A percentile compares a stretch with the other conserved stretches of the same genome.
phyloP scores from a whole-genome alignment of 169 alveolate genomes.

The Plasmodium gallinaceum region DNA sequence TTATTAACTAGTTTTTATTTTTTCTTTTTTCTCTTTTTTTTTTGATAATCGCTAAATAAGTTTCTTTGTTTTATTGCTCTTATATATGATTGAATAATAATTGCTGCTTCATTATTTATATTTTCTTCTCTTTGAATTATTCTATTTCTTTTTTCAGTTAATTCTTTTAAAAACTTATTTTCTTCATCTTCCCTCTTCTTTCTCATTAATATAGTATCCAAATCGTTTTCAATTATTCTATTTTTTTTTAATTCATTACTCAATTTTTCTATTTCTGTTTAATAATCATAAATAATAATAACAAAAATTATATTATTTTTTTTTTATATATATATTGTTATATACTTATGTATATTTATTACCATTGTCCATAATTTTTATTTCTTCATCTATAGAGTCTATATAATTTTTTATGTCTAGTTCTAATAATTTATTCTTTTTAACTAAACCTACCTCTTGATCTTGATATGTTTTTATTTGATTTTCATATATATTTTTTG shows the following conservation, averaged over 20 bases:
- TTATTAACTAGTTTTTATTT: not conserved
- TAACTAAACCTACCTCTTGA: constrained; percentile 33
- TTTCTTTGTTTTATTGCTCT: constrained; percentile 64
- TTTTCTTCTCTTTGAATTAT: constrained; percentile 36
- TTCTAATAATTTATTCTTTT: constrained; percentile 43
- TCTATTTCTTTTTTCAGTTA: constrained; percentile 36
- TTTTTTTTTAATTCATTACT: constrained; percentile 23
- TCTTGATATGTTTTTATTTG: constrained; percentile 61
- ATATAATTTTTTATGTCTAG: constrained; percentile 52
- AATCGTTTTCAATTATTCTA: constrained; percentile 22
- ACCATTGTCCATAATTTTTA: constrained; percentile 30
- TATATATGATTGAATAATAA: constrained; percentile 57
- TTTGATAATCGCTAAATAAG: constrained; percentile 38
- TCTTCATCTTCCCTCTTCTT: constrained; percentile 46
- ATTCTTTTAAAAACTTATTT: constrained; percentile 23
- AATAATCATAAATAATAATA: not conserved
- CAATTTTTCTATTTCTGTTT: constrained; percentile 29
- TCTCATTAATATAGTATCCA: constrained; percentile 25
- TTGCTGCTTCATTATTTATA: constrained; percentile 51
- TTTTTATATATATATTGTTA: not conserved
- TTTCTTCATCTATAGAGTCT: constrained; percentile 36
- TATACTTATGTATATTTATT: too few species aligned
- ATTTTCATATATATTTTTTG: constrained; percentile 62
- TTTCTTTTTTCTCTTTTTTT: constrained; percentile 46
- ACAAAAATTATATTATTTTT: not conserved